phyloP scores from a whole-genome alignment of 106 monocot genomes.

The Phalaenopsis equestris region DNA sequence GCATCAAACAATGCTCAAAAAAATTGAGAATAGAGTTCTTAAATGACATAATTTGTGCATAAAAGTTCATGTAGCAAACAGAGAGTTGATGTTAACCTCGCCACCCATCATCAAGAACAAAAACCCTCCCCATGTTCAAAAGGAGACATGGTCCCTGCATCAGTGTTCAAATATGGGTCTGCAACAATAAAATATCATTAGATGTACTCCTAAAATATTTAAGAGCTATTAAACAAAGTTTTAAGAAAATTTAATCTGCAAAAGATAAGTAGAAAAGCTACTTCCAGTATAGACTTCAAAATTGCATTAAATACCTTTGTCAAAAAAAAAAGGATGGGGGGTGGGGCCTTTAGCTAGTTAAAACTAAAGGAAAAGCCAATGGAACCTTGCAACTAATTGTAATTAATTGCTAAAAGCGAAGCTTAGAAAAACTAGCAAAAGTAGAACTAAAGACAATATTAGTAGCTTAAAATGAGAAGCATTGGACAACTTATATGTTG shows the following conservation, averaged over 20 bases:
- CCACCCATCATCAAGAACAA: constrained; percentile 68
- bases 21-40: neutral
- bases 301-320: too few relatives aligned
- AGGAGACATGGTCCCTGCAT: constrained; percentile 63
- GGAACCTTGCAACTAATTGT: too few relatives aligned
- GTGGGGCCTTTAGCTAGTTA: too few relatives aligned
- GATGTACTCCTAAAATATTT: neutral
- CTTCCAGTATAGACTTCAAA: too few relatives aligned
- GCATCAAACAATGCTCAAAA: neutral
- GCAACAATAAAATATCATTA: constrained; percentile 6
- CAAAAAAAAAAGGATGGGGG: too few relatives aligned
- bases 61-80: neutral
- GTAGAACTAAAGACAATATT: too few relatives aligned
- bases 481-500: too few relatives aligned
- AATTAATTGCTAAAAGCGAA: too few relatives aligned
- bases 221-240: neutral
- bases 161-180: constrained; percentile 58
- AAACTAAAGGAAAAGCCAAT: too few relatives aligned
- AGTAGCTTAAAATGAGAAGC: too few relatives aligned
- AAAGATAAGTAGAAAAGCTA: neutral
- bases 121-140: constrained; percentile 64
- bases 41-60: neutral
- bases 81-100: constrained; percentile 26
- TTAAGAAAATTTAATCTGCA: neutral
- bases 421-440: too few relatives aligned